Evolutionary conservation across 371 early-diverging fungal species (phyloP).

Genomic region (Zancudomyces culisetae): DNA sequence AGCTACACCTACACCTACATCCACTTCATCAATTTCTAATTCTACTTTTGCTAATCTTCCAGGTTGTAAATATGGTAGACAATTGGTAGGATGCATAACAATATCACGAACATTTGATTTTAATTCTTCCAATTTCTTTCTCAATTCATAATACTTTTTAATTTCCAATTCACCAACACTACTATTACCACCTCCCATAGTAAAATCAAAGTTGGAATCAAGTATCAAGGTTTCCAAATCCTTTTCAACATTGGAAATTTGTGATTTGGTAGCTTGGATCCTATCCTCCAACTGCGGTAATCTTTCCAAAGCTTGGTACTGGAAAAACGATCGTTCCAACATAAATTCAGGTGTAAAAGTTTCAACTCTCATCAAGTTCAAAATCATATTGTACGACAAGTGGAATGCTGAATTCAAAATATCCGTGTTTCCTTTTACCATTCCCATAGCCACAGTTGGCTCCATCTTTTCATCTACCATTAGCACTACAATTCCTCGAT

Average conservation of each 20-base stretch:
- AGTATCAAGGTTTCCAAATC: constrained; percentile 30
- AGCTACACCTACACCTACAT: too few relatives aligned
- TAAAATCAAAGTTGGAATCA: too few relatives aligned
- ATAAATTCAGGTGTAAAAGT: constrained; percentile 89
- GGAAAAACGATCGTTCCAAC: constrained; percentile 87
- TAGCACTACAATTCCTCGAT: constrained; percentile 94
- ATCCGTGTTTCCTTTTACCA: constrained; percentile 90
- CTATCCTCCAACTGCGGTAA: constrained; percentile 58
- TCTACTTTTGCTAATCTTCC: constrained; percentile 46
- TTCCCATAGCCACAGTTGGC: constrained; percentile 74
- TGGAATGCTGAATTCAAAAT: constrained; percentile 94
- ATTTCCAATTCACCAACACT: constrained; percentile 59
- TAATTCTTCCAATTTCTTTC: constrained; percentile 44
- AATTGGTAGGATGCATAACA: constrained; percentile 57
- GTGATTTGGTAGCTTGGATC: constrained; percentile 33
- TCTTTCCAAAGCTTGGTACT: constrained; percentile 80
- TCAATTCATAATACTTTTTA: constrained; percentile 53
- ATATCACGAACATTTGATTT: constrained; percentile 51
- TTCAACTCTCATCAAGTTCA: constrained; percentile 96
- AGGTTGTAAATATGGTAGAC: constrained; percentile 66
- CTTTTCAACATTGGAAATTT: too few relatives aligned
- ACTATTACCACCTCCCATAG: too few relatives aligned
- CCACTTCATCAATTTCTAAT: too few relatives aligned
- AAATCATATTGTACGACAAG: constrained; percentile 97
- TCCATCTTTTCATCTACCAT: constrained; percentile 96